A percentile compares a stretch with the other conserved stretches of the same genome.
phyloP scores from a whole-genome alignment of 805 yeast species.

The Suhomyces sp. region DNA sequence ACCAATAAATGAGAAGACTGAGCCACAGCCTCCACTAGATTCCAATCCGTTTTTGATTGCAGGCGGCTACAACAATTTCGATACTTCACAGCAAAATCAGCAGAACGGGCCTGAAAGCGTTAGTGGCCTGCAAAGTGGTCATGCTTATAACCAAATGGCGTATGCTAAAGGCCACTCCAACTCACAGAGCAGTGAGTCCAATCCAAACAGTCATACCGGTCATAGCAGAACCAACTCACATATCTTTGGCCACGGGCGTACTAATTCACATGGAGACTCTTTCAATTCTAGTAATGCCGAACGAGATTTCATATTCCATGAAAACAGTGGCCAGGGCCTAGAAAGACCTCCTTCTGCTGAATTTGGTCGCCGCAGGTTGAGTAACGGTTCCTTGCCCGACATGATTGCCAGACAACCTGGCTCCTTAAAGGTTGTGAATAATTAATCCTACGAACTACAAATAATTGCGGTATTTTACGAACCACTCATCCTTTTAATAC shows the following conservation, averaged over 20 bases:
- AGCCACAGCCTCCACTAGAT: conserved; percentile 6
- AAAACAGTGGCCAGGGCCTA: not conserved
- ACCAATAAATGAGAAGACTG: conserved; percentile 19
- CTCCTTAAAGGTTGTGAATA: conserved; percentile 51
- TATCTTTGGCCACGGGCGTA: conserved; percentile 3
- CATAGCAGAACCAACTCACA: conserved; percentile 13
- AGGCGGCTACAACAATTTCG: conserved; percentile 17
- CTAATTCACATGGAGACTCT: conserved; percentile 5
- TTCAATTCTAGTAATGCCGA: conserved; percentile 7
- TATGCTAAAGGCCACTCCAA: conserved; percentile 4
- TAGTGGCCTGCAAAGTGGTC: conserved; percentile 6
- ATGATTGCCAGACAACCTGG: conserved; percentile 44
- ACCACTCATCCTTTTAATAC: not conserved
- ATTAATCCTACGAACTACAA: conserved; percentile 2
- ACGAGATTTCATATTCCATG: conserved; percentile 10
- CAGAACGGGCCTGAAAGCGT: not conserved
- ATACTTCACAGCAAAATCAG: conserved; percentile 8
- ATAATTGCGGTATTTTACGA: not conserved
- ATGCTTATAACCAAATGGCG: conserved; percentile 10
- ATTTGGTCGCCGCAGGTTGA: conserved; percentile 47
- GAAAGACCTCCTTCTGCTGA: conserved; percentile 19
- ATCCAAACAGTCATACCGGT: conserved; percentile 4
- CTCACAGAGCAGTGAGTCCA: conserved; percentile 6
- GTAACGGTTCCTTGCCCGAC: conserved; percentile 56
- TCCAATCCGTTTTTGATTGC: conserved; percentile 24